phyloP scores from a whole-genome alignment of 805 yeast genomes.

The Candida nanaspora region DNA sequence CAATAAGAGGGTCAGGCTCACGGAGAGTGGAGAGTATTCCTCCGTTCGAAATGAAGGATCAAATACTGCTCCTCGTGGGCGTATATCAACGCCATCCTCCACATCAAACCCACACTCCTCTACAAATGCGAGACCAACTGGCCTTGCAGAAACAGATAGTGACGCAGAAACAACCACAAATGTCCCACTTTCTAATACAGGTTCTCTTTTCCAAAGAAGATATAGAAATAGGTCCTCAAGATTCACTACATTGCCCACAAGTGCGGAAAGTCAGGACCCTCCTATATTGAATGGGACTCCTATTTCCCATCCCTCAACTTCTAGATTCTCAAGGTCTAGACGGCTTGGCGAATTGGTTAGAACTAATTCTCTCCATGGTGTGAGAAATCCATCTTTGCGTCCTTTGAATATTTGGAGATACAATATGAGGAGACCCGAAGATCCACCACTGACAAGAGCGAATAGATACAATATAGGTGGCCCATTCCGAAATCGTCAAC shows the following conservation, averaged over 20 bases:
- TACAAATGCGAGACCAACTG: too few relatives aligned
- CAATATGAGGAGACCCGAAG: too few relatives aligned
- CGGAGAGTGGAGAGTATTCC: too few relatives aligned
- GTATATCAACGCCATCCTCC: too few relatives aligned
- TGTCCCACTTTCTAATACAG: not conserved
- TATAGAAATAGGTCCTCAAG: not conserved
- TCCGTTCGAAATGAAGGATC: too few relatives aligned
- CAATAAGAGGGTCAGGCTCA: too few relatives aligned
- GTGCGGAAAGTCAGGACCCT: not conserved
- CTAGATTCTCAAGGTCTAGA: not conserved
- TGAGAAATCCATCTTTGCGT: not conserved
- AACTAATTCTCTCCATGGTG: conserved; percentile 4
- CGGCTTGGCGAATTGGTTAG: conserved; percentile 4
- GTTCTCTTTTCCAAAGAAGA: too few relatives aligned
- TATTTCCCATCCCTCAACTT: not conserved
- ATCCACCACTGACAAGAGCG: too few relatives aligned
- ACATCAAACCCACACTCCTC: too few relatives aligned
- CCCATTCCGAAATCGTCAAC: not conserved
- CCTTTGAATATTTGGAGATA: not conserved
- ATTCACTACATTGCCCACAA: not conserved
- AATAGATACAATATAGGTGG: too few relatives aligned
- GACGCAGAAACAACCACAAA: not conserved
- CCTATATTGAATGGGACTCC: not conserved
- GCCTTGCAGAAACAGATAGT: not conserved
- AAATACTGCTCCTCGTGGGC: too few relatives aligned